Evolutionary conservation across 2,329 filamentous ascomycete genomes (phyloP), one percentile per base, ranked within the genome.

Genomic region (Talaromyces sp.): DNA sequence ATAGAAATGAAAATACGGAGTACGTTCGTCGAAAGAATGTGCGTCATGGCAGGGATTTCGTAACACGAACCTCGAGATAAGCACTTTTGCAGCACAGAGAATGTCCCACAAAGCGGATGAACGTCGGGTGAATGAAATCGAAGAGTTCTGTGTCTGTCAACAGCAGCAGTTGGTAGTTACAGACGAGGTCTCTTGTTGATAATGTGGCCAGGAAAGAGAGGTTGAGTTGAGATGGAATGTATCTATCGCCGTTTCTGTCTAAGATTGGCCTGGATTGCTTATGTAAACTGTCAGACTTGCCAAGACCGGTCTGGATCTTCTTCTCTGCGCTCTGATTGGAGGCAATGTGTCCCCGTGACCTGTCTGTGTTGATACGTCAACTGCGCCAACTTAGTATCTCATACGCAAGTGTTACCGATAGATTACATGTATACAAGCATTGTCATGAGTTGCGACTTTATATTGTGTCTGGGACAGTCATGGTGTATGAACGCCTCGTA

Each of bases 31-130:
- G 40, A 39, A 57, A 62, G 63, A 59, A 64, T 62, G 59, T 61
- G 63, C 60, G 50, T 64, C 60, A 64, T 62, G 63, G 60, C 48
- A 61, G 59, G 48, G 40, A 57, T 57, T 42, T 42, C n/a, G 63
- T 60, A 64, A 61, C 60, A 64, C 63, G 61, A 62, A 64, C 63
- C 63, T 64, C 63, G 54, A 56, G 60, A 64, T 61, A 64, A 64
- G 63, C 42, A 58, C 59, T 59, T 42, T 42, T 52, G n/a, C 62
- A 57, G 52, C 16, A 35, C 37, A 40, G 31, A n/a, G 55, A 23
- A n/a, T 58, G 62, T 61, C 31, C 35, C 21, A 57, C 37, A 21
- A 37, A 35, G 8, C 18, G 6, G 21, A 40, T 1, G 23, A n/a
- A 16, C n/a, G 37, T 28, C 37, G 33, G 35, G 25, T 11, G 21